phyloP scores from a whole-genome alignment of 2,329 filamentous ascomycete species.

The Fusarium setosum region DNA sequence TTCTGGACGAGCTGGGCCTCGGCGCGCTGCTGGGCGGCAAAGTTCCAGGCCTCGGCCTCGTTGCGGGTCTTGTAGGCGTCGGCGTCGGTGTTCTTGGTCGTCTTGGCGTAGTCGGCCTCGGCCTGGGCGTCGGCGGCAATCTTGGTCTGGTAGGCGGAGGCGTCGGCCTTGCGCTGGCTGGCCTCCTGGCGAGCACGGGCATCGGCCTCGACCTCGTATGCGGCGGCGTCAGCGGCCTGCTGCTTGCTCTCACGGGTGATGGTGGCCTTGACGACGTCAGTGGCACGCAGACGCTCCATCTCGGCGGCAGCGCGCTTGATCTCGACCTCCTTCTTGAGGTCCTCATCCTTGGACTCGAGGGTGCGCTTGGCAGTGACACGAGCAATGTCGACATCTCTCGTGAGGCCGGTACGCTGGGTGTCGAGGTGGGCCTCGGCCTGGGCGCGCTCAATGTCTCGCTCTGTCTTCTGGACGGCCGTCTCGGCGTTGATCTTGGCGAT shows the following conservation, averaged over 20 bases:
- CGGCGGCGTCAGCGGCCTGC: conserved; percentile 73
- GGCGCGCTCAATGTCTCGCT: conserved; percentile 85
- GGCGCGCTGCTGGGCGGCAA: conserved; percentile 59
- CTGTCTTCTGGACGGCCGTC: conserved; percentile 85
- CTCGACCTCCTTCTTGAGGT: conserved; percentile 83
- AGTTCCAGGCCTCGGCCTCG: conserved; percentile 55
- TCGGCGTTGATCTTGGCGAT: conserved; percentile 90
- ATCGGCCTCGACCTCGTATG: conserved; percentile 74
- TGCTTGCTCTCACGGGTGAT: conserved; percentile 76
- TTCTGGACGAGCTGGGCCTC: conserved; percentile 70
- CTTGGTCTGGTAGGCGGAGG: conserved; percentile 61
- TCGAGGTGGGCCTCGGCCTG: conserved; percentile 80
- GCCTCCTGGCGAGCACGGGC: conserved; percentile 66
- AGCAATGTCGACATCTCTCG: conserved; percentile 79
- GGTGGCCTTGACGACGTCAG: conserved; percentile 81
- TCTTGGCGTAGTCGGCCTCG: conserved; percentile 68
- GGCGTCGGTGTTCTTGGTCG: conserved; percentile 78
- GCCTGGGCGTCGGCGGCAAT: conserved; percentile 60
- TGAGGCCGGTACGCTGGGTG: conserved; percentile 77
- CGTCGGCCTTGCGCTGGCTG: conserved; percentile 64
- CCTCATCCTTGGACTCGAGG: conserved; percentile 81
- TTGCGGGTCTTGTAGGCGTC: conserved; percentile 60
- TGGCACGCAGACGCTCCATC: conserved; percentile 81
- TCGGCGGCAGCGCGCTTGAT: conserved; percentile 82
- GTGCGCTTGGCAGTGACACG: conserved; percentile 79